Conservation (phyloP, 352 stramenopile genomes). For the Pythium apleroticum region DNA sequence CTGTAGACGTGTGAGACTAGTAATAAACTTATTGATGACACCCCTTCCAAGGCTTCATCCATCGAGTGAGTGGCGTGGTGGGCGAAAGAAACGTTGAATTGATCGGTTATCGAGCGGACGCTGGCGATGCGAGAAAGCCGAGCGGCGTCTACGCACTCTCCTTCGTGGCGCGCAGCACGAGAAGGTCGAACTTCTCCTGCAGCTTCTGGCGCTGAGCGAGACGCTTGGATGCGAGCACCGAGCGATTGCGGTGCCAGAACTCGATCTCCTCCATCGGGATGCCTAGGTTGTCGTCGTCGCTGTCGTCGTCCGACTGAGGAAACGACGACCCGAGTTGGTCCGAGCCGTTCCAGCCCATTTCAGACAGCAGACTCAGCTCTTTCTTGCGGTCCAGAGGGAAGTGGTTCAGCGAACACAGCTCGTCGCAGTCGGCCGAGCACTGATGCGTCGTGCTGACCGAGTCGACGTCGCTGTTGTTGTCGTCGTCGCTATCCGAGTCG, state of each 20-base stretch:
- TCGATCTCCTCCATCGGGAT: conserved; percentile 86
- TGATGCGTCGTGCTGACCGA: conserved; percentile 32
- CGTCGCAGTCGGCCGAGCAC: conserved; percentile 54
- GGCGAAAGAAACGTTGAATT: not conserved
- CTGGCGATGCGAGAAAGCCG: not conserved
- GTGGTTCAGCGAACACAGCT: conserved; percentile 44
- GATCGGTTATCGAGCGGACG: not conserved
- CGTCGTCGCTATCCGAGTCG: conserved; percentile 37
- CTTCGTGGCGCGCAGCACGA: conserved; percentile 72
- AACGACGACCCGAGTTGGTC: conserved; percentile 60
- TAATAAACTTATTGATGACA: conserved; percentile 22
- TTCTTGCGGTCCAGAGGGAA: conserved; percentile 64
- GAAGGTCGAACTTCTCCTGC: conserved; percentile 84
- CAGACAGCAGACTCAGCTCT: conserved; percentile 79
- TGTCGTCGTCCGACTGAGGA: conserved; percentile 69
- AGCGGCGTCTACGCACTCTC: conserved; percentile 24
- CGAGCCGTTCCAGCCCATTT: conserved; percentile 80
- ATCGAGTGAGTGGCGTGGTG: not conserved
- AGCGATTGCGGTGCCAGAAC: conserved; percentile 85
- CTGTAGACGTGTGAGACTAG: conserved; percentile 27
- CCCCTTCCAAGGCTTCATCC: not conserved
- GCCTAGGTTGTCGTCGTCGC: conserved; percentile 74
- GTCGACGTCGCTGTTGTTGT: conserved; percentile 21
- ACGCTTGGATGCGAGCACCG: conserved; percentile 69
- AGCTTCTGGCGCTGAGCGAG: conserved; percentile 81